Evolutionary conservation across 2,329 filamentous ascomycete genomes (phyloP).

Genomic region (Monascus ruber): DNA sequence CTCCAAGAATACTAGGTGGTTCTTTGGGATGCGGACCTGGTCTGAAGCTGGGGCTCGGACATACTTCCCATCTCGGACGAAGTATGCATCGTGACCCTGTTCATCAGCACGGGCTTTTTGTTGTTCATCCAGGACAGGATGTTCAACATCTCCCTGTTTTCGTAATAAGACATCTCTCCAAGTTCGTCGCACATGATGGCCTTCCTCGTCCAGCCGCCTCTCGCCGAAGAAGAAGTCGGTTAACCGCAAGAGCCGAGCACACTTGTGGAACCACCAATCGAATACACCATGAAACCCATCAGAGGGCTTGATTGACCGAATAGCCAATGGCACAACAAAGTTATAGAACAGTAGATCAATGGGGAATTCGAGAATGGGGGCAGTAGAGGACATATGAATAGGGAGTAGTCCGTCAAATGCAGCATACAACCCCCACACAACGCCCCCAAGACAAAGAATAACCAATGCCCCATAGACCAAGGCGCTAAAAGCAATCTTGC

Average conservation of each 20-base stretch:
- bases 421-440: constrained; percentile 79
- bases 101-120: constrained; percentile 25
- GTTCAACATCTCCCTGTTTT: constrained; percentile 26
- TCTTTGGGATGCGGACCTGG: constrained; percentile 86
- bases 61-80: constrained; percentile 65
- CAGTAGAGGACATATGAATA: constrained; percentile 85
- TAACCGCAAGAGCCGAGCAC: constrained; percentile 66
- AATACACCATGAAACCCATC: constrained; percentile 78
- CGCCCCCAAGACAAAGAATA: constrained; percentile 82
- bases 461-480: constrained; percentile 91
- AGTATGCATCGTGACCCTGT: constrained; percentile 33
- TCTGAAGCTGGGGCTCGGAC: constrained; percentile 91
- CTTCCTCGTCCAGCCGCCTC: constrained; percentile 69
- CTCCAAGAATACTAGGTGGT: constrained; percentile 66
- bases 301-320: constrained; percentile 74
- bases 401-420: constrained; percentile 63
- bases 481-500: constrained; percentile 93
- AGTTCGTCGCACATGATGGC: constrained; percentile 48
- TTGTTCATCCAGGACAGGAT: constrained; percentile 23
- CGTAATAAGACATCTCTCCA: constrained; percentile 38
- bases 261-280: constrained; percentile 89
- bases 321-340: constrained; percentile 79
- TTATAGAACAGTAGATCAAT: constrained; percentile 94
- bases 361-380: constrained; percentile 87
- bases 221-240: constrained; percentile 92